Evolutionary conservation across 2,329 filamentous ascomycete genomes (phyloP).

Genomic region (Delphinella strobiligena): DNA sequence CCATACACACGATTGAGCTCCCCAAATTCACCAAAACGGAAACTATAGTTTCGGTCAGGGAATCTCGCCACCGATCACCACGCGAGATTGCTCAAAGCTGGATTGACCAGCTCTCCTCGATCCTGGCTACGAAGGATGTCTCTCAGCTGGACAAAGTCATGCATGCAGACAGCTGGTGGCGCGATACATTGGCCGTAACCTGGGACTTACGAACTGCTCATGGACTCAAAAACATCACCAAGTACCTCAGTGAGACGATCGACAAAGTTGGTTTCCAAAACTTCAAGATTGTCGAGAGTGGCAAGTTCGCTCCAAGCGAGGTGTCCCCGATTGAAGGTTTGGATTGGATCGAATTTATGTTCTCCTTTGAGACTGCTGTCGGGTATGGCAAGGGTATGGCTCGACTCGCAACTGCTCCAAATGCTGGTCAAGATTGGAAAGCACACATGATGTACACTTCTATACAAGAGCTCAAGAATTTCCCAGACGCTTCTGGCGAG

Average conservation of each 20-base stretch:
- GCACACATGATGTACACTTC: slow-evolving; percentile 52
- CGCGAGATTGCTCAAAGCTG: slow-evolving; percentile 16
- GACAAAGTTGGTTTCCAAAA: slow-evolving; percentile 29
- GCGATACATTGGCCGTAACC: slow-evolving; percentile 44
- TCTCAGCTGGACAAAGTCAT: slow-evolving; percentile 24
- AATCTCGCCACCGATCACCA: no score
- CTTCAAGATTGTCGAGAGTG: slow-evolving; percentile 28
- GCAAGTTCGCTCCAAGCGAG: slow-evolving; percentile 30
- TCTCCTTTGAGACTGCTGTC: slow-evolving; percentile 39
- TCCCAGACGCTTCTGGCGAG: slow-evolving; percentile 37
- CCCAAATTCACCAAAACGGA: no score
- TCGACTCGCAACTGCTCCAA: slow-evolving; percentile 34
- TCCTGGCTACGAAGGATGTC: slow-evolving; percentile 13
- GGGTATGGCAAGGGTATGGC: slow-evolving; percentile 47
- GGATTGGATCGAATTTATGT: slow-evolving; percentile 45
- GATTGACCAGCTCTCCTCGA: slow-evolving; percentile 15
- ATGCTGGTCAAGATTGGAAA: no score
- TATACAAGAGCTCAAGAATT: slow-evolving; percentile 40
- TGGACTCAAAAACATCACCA: slow-evolving; percentile 27
- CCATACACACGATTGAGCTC: no score
- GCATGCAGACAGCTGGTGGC: slow-evolving; percentile 41
- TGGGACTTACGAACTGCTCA: slow-evolving; percentile 45
- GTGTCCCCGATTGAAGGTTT: slow-evolving; percentile 38
- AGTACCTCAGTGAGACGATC: slow-evolving; percentile 26
- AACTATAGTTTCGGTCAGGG: no score